These are phyloP conservation scores for Hyphodiscus hymeniophilus DNA, from an alignment of 495 filamentous ascomycete genomes.

Conservation along the genomic window DNA sequence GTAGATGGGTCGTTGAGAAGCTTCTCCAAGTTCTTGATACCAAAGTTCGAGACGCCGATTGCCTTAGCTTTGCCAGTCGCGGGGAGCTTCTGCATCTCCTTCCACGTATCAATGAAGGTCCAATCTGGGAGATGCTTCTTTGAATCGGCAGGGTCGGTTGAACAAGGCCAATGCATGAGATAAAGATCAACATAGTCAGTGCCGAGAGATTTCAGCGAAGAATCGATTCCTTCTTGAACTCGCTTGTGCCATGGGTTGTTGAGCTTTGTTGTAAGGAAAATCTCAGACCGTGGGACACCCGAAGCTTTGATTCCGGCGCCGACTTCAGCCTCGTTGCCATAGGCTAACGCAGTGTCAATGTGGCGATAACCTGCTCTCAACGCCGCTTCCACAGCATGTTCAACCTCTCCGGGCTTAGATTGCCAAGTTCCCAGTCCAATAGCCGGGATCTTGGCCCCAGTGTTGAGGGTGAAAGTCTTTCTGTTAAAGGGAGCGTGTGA, in stretches of 20 bases:
- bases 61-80: conserved; percentile 58
- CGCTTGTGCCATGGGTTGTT: conserved; percentile 71
- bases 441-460: conserved; percentile 65
- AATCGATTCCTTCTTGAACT: conserved; percentile 58
- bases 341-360: conserved; percentile 49
- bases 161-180: conserved; percentile 70
- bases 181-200: conserved; percentile 78
- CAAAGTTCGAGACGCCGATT: conserved; percentile 83
- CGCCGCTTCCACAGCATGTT: conserved; percentile 43
- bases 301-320: conserved; percentile 61
- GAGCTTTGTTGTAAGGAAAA: conserved; percentile 79
- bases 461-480: conserved; percentile 61
- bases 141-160: conserved; percentile 51
- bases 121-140: conserved; percentile 58
- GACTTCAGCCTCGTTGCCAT: conserved; percentile 50
- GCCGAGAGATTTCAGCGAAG: conserved; percentile 60
- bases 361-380: conserved; percentile 60
- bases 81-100: conserved; percentile 67
- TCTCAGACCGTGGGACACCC: conserved; percentile 57
- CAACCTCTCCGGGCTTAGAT: conserved; percentile 52
- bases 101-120: conserved; percentile 68
- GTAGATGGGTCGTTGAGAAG: conserved; percentile 39
- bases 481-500: conserved; percentile 14
- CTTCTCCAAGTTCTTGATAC: conserved; percentile 59
- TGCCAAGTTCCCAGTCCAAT: conserved; percentile 77